Evolutionary conservation across 2,329 filamentous ascomycete genomes (phyloP).

Genomic region (Curvularia hawaiiensis): DNA sequence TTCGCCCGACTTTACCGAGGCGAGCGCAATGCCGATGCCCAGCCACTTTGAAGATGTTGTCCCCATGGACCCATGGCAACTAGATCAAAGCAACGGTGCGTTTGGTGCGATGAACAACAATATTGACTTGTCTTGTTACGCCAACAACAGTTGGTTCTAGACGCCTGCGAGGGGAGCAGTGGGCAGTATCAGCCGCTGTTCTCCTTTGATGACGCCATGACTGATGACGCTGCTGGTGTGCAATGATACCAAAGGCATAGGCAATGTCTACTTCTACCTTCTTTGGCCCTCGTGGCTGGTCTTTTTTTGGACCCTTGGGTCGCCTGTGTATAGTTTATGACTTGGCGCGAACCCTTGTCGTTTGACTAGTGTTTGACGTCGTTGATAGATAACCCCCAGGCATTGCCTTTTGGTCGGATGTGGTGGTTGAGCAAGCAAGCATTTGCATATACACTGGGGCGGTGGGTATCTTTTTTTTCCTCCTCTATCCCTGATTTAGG

Average conservation of each 20-base stretch:
- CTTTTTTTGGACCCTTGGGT: conserved; percentile 35
- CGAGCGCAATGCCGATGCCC: conserved; percentile 41
- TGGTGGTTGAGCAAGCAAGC: conserved; percentile 19
- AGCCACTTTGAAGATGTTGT: conserved; percentile 38
- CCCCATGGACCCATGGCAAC: conserved; percentile 39
- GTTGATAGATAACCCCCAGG: conserved; percentile 27
- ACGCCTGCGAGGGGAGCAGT: conserved; percentile 25
- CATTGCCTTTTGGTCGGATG: conserved; percentile 14
- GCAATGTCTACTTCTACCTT: conserved; percentile 30
- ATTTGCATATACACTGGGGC: conserved; percentile 28
- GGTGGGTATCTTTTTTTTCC: conserved; percentile 12
- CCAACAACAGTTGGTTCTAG: conserved; percentile 42
- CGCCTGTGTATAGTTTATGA: conserved; percentile 45
- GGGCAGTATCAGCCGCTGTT: conserved; percentile 19
- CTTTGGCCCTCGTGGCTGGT: conserved; percentile 21
- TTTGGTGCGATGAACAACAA: conserved; percentile 32
- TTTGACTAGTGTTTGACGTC: conserved; percentile 26
- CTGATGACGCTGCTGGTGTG: conserved; percentile 46
- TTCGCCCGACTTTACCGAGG: conserved; percentile 32
- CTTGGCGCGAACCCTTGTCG: conserved; percentile 30
- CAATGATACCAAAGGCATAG: conserved; percentile 29
- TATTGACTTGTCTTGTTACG: conserved; percentile 34
- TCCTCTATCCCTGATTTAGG: conserved; percentile 7
- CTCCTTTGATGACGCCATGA: conserved; percentile 42
- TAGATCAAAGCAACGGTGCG: conserved; percentile 34